Base-by-base conservation (phyloP, 768 basidiomycete species). In the Amanita phalloides region DNA sequence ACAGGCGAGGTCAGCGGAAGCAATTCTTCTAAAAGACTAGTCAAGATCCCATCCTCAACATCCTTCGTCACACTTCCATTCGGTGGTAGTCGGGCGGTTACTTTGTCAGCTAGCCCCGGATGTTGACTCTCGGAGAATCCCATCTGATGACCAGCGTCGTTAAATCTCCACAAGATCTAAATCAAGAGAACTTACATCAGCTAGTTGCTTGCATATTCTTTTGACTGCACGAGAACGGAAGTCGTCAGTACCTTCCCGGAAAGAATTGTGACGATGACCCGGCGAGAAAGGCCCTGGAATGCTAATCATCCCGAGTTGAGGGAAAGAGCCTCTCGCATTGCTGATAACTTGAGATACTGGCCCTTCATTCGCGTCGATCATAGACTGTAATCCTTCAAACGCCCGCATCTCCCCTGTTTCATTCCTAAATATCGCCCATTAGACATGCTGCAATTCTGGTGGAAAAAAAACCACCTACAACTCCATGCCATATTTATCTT, bases 21-120 rank as follows among this genome's bases (percentile, higher is more conserved):
- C 46, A 86, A 66, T 39, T 78, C 78, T 57, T 86, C 76, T 43
- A 84, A 63, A 56, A 86, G 56, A 5, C 70, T 77, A 10, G 81
- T 83, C 30, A 84, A 78, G 48, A 85, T 75, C 50, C 82, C 75
- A 57, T 84, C 82, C 61, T 86, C 84, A 1, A 63, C 64, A 8
- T 83, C 82, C 57, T 77, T 80, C 23, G 67, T 69, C 8, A 74
- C 56, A 17, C 65, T 55, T 25, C 68, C 68, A 53, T 66, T 68
- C n/a, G 54, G 52, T 9, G 73, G 74, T 53, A 86, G 56, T 56
- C 76, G 73, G 14, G 69, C 64, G 60, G 69, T 71, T 56, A 86
- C 73, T 60, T 73, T 79, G 1, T 62, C 64, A 4, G 67, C 65
- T 54, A 86, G 64, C 23, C 68, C 69, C 35, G 83, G 79, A 62